Evolutionary conservation across 140 eudicot species (phyloP).

Genomic region (Senecio squalidus): DNA sequence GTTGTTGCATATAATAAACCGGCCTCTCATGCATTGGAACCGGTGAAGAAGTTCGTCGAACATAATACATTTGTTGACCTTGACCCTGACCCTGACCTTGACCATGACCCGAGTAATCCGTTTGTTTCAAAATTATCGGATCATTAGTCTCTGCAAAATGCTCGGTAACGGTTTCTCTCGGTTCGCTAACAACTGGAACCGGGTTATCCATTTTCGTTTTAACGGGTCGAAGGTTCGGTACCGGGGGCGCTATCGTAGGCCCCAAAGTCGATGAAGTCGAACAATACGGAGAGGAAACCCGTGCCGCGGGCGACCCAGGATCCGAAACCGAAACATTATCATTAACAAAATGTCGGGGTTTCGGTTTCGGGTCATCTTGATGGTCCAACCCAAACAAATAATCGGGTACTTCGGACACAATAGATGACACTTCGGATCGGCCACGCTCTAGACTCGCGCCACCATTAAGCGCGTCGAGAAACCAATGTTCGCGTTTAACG

Average conservation of each 20-base stretch:
- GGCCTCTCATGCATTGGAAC: slow-evolving; percentile 42
- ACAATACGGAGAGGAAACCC: slow-evolving; percentile 52
- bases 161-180: slow-evolving; percentile 30
- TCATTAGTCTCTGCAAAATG: slow-evolving; percentile 23
- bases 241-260: slow-evolving; percentile 25
- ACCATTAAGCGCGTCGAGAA: slow-evolving; percentile 79
- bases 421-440: slow-evolving; percentile 80
- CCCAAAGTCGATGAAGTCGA: slow-evolving; percentile 62
- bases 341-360: slow-evolving; percentile 15
- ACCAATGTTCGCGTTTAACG: slow-evolving; percentile 77
- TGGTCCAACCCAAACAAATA: slow-evolving; percentile 80
- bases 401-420: slow-evolving; percentile 85
- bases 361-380: slow-evolving; percentile 49
- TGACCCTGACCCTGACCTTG: too few species aligned
- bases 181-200: slow-evolving; percentile 26
- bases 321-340: slow-evolving; percentile 56
- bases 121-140: slow-evolving; percentile 26
- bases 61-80: slow-evolving; percentile 40
- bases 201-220: slow-evolving; percentile 46
- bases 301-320: slow-evolving; percentile 74
- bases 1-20: slow-evolving; percentile 49
- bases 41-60: slow-evolving; percentile 38
- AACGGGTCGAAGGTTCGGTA: slow-evolving; percentile 70
- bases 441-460: slow-evolving; percentile 62
- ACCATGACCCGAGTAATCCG: slow-evolving; percentile 44